Base-by-base conservation (phyloP, 2,329 filamentous ascomycete species). In the Rhinocladiella similis region DNA sequence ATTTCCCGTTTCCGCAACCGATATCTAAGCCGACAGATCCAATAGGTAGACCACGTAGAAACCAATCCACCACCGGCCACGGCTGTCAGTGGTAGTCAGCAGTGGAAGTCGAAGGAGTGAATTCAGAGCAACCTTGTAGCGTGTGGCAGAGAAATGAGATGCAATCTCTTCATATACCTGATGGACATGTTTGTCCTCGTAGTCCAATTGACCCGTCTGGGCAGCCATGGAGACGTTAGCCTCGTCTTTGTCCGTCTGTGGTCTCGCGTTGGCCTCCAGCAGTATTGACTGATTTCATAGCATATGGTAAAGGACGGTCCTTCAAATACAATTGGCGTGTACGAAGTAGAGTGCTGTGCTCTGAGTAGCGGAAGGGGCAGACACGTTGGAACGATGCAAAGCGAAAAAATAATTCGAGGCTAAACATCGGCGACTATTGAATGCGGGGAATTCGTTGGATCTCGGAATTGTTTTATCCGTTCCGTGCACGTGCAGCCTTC, bases 1-100 rank as follows among this genome's bases (percentile, higher is more conserved):
- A 97, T 79, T 97, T 97, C 65, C 94, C 94, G 75, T 99, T 99
- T 57, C 94, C 94, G 74, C 94, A 97, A 59, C 94, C 94, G 54
- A 97, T 81, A 73, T 99, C 94, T 29, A 96, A 80, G 9, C 94
- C 94, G 54, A 97, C 75, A 48, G 89, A 83, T 22, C 92, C 93
- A 12, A 85, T 75, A 0, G 80, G 70, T 47, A 89, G 82, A 29
- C 77, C 76, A 48, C 79, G 75, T 35, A 97, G 82, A 71, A 97
- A 97, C 35, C 79, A 78, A 61, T 91, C 84, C 54, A 97, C 89
- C 65, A 95, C 87, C 19, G 94, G 94, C 94, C 94, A 99, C 59
- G 94, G 91, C 84, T 87, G 60, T 29, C 35, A 55, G 36, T 39
- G 36, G 36, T 16, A 13, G 36, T 39, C 16, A 39, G 27, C 27